Evolutionary conservation across 2,329 filamentous ascomycete genomes (phyloP).

Genomic region (Hymenoscyphus albidus): DNA sequence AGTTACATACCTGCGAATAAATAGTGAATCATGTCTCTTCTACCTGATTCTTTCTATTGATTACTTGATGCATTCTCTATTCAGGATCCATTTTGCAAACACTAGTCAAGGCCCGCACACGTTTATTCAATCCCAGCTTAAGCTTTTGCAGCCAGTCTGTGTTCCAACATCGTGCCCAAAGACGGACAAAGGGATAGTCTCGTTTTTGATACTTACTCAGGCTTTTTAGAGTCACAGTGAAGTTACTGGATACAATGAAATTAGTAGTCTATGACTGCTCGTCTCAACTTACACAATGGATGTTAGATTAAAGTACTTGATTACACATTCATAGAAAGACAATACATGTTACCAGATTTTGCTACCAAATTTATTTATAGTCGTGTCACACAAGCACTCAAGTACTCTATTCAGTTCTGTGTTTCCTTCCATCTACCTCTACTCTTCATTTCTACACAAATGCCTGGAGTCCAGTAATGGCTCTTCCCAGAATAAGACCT

Average conservation of each 20-base stretch:
- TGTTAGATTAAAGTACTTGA: not conserved
- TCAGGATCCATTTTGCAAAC: not conserved
- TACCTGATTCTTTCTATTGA: slow-evolving; percentile 2
- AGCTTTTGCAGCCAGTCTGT: not conserved
- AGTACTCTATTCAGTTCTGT: not conserved
- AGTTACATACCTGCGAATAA: slow-evolving; percentile 1
- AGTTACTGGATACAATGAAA: too few relatives aligned
- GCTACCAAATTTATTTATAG: not conserved
- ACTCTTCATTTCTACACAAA: slow-evolving; percentile 54
- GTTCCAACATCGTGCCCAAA: not conserved
- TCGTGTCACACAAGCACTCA: not conserved
- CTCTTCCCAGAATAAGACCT: slow-evolving; percentile 66
- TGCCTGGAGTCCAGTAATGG: slow-evolving; percentile 72
- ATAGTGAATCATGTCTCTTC: not conserved
- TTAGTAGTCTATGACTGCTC: not conserved
- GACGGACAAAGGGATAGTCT: slow-evolving; percentile 1
- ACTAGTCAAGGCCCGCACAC: not conserved
- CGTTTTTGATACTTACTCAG: not conserved
- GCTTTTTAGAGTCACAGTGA: not conserved
- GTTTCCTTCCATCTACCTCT: not conserved
- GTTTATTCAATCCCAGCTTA: not conserved
- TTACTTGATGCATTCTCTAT: not conserved
- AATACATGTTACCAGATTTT: not conserved
- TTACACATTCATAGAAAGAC: not conserved
- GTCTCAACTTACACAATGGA: not conserved